phyloP scores from a whole-genome alignment of 179 eudicot genomes.

The Vitellaria paradoxa region DNA sequence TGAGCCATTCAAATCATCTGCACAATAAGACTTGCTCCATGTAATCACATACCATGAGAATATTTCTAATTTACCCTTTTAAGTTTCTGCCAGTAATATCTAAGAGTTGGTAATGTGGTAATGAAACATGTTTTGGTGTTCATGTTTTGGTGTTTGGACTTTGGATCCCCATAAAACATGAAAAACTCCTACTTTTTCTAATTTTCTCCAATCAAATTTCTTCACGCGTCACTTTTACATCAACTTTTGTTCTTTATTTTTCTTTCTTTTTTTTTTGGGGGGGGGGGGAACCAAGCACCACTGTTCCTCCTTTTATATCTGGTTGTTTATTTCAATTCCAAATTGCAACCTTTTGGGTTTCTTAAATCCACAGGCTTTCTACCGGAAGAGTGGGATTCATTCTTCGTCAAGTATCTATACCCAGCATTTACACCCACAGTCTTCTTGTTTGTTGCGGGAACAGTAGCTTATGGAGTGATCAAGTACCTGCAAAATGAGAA shows the following conservation, averaged over 20 bases:
- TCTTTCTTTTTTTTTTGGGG: no score
- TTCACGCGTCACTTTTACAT: no score
- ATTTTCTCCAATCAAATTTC: no score
- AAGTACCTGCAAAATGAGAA: conserved; percentile 68
- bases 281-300: no score
- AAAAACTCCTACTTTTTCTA: no score
- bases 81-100: neutral
- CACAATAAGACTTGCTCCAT: neutral
- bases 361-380: no score
- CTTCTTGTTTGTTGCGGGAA: conserved; percentile 60
- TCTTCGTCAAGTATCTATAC: conserved; percentile 62
- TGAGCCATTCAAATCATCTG: neutral
- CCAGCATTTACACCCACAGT: conserved; percentile 80
- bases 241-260: no score
- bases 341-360: neutral
- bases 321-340: neutral
- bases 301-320: neutral
- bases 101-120: neutral
- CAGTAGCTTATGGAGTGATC: conserved; percentile 55
- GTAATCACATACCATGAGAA: neutral
- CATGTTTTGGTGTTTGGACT: no score
- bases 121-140: neutral
- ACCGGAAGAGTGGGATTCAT: conserved; percentile 67
- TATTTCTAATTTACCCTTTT: neutral
- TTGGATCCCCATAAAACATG: no score